These are phyloP conservation scores for Lachnellula subtilissima DNA, from an alignment of 2,329 filamentous ascomycete species.

Conservation along the genomic window DNA sequence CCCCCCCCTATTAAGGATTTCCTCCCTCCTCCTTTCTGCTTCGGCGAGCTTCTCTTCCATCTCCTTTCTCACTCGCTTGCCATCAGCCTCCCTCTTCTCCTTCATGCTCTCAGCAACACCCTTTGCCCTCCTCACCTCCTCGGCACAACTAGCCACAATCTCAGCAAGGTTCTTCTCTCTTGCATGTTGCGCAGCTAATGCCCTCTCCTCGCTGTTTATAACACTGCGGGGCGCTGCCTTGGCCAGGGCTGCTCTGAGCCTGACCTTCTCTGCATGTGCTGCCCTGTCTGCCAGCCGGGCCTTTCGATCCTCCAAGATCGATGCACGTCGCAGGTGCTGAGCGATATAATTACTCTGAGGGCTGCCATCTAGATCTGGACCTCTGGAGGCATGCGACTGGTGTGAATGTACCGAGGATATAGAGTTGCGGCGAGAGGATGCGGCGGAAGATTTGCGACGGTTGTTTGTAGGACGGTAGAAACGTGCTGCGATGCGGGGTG, in stretches of 20 bases:
- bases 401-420: conserved; percentile 65
- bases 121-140: conserved; percentile 59
- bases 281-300: conserved; percentile 75
- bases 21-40: conserved; percentile 66
- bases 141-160: conserved; percentile 74
- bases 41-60: conserved; percentile 79
- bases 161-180: conserved; percentile 77
- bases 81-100: conserved; percentile 57
- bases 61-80: conserved; percentile 62
- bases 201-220: conserved; percentile 68
- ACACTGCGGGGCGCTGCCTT: conserved; percentile 63
- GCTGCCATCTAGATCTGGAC: conserved; percentile 39
- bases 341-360: conserved; percentile 73
- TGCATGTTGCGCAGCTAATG: conserved; percentile 70
- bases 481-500: conserved; percentile 71
- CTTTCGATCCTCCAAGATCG: conserved; percentile 75
- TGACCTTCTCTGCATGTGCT: conserved; percentile 78
- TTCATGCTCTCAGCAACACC: conserved; percentile 11
- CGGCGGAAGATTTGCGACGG: conserved; percentile 69
- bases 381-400: conserved; percentile 31
- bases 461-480: conserved; percentile 65
- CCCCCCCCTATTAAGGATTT: conserved; percentile 48
- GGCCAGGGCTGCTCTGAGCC: conserved; percentile 66
- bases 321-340: conserved; percentile 73
- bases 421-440: conserved; percentile 75